A percentile compares a stretch with the other conserved stretches of the same genome.
Conservation (phyloP, 2,329 filamentous ascomycete species). For the Sclerotinia spermophila region DNA sequence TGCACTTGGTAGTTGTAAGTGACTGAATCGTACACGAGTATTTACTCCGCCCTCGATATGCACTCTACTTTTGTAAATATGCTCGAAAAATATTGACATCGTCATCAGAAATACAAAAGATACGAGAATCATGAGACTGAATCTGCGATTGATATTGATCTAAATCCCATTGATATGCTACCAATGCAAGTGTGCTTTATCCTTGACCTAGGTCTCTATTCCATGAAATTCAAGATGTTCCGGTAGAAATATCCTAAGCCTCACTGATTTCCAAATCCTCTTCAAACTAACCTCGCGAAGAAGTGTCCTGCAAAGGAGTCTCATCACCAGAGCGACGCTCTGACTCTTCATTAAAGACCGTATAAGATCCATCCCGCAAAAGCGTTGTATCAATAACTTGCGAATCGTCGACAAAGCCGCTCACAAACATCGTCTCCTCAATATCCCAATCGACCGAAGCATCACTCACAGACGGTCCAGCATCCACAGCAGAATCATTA, state of each 20-base stretch:
- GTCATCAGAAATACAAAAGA: neutral
- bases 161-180: neutral
- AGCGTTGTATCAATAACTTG: neutral
- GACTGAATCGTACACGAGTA: neutral
- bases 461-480: neutral
- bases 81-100: neutral
- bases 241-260: neutral
- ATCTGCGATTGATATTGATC: neutral
- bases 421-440: neutral
- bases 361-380: neutral
- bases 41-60: neutral
- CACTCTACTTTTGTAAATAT: neutral
- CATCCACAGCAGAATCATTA: neutral
- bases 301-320: neutral
- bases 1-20: no score
- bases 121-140: fast-evolving
- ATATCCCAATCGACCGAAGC: neutral
- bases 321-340: neutral
- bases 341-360: neutral
- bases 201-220: neutral
- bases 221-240: neutral
- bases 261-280: neutral
- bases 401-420: neutral
- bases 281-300: neutral
- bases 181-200: neutral